Evolutionary conservation across 148 eudicot genomes (phyloP), one percentile per base, ranked within the genome.

Genomic region (Salicornia ramosissima): DNA sequence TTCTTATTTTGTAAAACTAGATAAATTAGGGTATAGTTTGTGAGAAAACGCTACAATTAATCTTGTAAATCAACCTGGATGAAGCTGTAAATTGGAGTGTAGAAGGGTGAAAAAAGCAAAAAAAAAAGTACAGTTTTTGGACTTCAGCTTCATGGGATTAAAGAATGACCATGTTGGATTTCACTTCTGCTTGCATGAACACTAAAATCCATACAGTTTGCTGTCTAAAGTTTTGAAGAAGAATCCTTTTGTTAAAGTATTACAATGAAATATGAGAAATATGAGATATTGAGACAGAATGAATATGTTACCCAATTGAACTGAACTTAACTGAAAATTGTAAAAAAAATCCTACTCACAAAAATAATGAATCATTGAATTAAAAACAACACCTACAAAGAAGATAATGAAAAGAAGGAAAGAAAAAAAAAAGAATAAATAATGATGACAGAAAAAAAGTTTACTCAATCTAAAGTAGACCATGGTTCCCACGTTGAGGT

Each of bases 401-500:
- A 33, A 15, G 6, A 36, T 14, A 39, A 51, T 16, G 8, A 49
- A 73, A 16, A 45, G 45, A 6, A 10, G 54, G 18, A 14, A 3
- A 74, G 40, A 12, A 61, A 3, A 24, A 7, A 0, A 45, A 39
- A 47, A 54, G 43, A 12, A 5, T 55, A 43, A 56, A 61, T 60
- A 55, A 39, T 54, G 25, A 10, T 3, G 40, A 3, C 40, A 36
- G 8, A 3, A 36, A 8, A 36, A 3, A 36, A 8, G 40, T 36
- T n/a, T n/a, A 49, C 55, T 54, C 62, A 39, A 12, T 73, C 84
- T 85, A 89, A 42, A 89, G 73, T 60, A 93, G 65, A 30, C 75
- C 70, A 67, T 85, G 87, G 71, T 90, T 84, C n/a, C 86, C 87
- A 3, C 77, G 84, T 31, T 76, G 85, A 19, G 87, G 74, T 66